Evolutionary conservation across 1,284 basidiomycete species (phyloP).

Genomic region (Tylopilus orsonianus): DNA sequence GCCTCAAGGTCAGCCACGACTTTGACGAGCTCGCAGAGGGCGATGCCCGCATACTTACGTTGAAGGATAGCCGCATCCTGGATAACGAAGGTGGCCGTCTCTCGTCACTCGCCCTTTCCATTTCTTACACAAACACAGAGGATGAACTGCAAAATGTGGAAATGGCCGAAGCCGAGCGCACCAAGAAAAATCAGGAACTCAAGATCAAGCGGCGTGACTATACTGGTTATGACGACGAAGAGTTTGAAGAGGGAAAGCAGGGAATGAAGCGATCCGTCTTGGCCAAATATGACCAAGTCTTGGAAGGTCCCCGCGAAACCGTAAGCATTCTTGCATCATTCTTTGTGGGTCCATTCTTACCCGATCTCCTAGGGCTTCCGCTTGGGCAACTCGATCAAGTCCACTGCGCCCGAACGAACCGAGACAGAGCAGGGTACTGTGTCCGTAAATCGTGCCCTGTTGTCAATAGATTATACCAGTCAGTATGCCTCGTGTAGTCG

Average conservation of each 20-base stretch:
- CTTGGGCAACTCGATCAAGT: constrained; percentile 57
- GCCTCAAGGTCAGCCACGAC: constrained; percentile 95
- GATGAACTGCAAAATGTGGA: constrained; percentile 96
- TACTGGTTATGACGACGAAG: constrained; percentile 96
- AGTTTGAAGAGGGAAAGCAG: constrained; percentile 72
- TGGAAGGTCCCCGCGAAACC: constrained; percentile 66
- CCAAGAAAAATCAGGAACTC: constrained; percentile 76
- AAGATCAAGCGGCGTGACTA: constrained; percentile 92
- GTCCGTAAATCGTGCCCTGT: constrained; percentile 74
- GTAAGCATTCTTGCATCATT: constrained; percentile 40
- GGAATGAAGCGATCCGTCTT: constrained; percentile 85
- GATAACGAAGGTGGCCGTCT: constrained; percentile 78
- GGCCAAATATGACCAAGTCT: constrained; percentile 92
- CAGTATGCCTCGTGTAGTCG: constrained; percentile 32
- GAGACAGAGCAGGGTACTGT: constrained; percentile 59
- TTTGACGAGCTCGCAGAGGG: constrained; percentile 90
- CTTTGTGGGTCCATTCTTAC: constrained; percentile 6
- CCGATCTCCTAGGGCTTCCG: constrained; percentile 66
- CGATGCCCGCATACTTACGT: constrained; percentile 91
- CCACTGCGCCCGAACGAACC: constrained; percentile 40
- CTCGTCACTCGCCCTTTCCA: neutral
- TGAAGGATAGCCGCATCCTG: constrained; percentile 93
- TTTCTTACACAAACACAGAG: constrained; percentile 51
- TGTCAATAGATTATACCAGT: constrained; percentile 93
- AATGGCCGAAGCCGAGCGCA: constrained; percentile 82